Evolutionary conservation across 306 rosid species (phyloP).

Genomic region (Betula pendula): DNA sequence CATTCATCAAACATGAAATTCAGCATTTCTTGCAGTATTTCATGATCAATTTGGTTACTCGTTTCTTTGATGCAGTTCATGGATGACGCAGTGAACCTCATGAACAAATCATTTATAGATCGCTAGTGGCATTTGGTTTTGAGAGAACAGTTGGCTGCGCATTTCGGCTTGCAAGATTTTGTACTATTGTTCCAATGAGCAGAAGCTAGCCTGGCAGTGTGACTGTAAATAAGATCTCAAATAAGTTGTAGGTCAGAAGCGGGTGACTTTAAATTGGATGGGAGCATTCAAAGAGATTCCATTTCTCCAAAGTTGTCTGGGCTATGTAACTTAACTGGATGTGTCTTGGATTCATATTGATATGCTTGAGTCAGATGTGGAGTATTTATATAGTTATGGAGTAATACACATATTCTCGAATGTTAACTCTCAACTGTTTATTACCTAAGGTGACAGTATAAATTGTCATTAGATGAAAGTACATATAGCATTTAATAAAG

Average conservation of each 20-base stretch:
- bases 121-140: constrained; percentile 38
- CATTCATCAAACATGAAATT: constrained; percentile 17
- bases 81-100: constrained; percentile 88
- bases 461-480: too few species aligned
- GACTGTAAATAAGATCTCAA: neutral
- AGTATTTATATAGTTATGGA: neutral
- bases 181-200: constrained; percentile 16
- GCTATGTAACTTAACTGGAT: too few species aligned
- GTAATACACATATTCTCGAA: too few species aligned
- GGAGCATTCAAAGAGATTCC: neutral
- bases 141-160: constrained; percentile 25
- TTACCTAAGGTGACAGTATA: too few species aligned
- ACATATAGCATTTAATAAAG: too few species aligned
- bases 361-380: neutral
- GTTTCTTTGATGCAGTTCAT: constrained; percentile 68
- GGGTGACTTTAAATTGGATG: neutral
- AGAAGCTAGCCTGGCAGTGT: constrained; percentile 24
- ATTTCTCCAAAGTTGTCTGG: too few species aligned
- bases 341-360: neutral
- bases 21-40: neutral
- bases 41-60: constrained; percentile 20
- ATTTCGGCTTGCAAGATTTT: constrained; percentile 20
- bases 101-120: constrained; percentile 90
- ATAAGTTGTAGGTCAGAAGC: neutral
- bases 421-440: too few species aligned